phyloP scores from a whole-genome alignment of 2,329 filamentous ascomycete genomes.

The Ceratocystis papillata region DNA sequence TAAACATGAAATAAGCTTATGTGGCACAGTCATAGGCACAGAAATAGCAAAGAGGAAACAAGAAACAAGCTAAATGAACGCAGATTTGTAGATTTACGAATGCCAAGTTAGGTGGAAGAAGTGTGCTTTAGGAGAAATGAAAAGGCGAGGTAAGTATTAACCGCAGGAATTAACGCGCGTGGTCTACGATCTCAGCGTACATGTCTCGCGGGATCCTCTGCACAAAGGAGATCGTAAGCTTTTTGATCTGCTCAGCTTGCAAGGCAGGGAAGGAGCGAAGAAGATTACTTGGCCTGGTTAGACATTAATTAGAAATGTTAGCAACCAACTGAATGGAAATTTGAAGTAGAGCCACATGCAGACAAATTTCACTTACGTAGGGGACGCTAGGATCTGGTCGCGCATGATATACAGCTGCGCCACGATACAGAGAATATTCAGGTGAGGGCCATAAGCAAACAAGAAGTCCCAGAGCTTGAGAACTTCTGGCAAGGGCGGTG shows the following conservation, averaged over 20 bases:
- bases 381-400: constrained; percentile 68
- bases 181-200: constrained; percentile 78
- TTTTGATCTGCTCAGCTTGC: constrained; percentile 73
- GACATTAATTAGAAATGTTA: too few relatives aligned
- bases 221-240: constrained; percentile 73
- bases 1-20: too few relatives aligned
- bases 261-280: constrained; percentile 78
- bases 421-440: constrained; percentile 94
- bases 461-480: constrained; percentile 92
- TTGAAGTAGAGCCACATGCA: too few relatives aligned
- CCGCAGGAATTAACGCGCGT: constrained; percentile 52
- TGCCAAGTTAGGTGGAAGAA: background rate
- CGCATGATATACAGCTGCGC: constrained; percentile 85
- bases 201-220: constrained; percentile 83
- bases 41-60: too few relatives aligned
- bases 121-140: background rate
- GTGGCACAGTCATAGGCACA: too few relatives aligned
- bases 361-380: constrained; percentile 49
- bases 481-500: constrained; percentile 86
- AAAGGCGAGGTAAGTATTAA: background rate
- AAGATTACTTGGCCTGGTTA: constrained; percentile 71
- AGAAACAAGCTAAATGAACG: too few relatives aligned
- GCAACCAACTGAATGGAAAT: too few relatives aligned
- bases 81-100: background rate
- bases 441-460: constrained; percentile 86